phyloP scores from a whole-genome alignment of 352 stramenopile species.

The Lagenidium giganteum region DNA sequence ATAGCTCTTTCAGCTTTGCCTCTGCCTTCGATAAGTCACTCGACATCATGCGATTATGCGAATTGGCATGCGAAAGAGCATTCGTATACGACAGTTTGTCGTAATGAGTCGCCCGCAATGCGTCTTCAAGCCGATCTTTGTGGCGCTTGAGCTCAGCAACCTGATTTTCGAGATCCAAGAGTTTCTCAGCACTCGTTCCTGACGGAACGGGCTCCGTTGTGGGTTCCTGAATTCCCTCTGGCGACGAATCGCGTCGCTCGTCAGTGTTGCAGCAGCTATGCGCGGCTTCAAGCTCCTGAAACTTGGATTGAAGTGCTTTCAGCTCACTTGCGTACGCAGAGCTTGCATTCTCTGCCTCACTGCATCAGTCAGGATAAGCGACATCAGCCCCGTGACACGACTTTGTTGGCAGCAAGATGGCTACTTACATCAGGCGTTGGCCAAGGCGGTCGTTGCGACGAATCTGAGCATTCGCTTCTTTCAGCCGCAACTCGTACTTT shows the following conservation, averaged over 20 bases:
- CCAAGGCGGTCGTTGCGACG: slow-evolving; percentile 21
- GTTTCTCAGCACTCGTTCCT: not conserved
- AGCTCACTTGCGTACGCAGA: slow-evolving; percentile 41
- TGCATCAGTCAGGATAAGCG: too few species aligned
- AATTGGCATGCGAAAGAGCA: slow-evolving; percentile 52
- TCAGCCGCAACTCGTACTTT: slow-evolving; percentile 54
- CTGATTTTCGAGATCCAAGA: slow-evolving; percentile 39
- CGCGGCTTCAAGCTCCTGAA: slow-evolving; percentile 34
- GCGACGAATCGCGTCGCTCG: slow-evolving; percentile 18
- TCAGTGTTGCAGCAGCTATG: slow-evolving; percentile 21
- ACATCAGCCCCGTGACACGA: too few species aligned
- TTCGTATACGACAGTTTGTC: slow-evolving; percentile 75
- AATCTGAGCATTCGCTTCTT: slow-evolving; percentile 37
- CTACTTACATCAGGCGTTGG: slow-evolving; percentile 45
- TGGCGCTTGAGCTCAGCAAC: slow-evolving; percentile 29
- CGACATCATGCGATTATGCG: slow-evolving; percentile 49
- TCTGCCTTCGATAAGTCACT: slow-evolving; percentile 41
- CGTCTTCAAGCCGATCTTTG: slow-evolving; percentile 51
- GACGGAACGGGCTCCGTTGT: not conserved
- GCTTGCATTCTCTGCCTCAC: slow-evolving; percentile 30
- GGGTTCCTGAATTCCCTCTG: not conserved
- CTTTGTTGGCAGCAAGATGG: too few species aligned
- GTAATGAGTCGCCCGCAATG: slow-evolving; percentile 53
- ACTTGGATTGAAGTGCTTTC: slow-evolving; percentile 29
- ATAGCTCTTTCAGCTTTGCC: slow-evolving; percentile 36